Base-by-base conservation (phyloP, 805 yeast genomes). In the Wickerhamia fluorescens region DNA sequence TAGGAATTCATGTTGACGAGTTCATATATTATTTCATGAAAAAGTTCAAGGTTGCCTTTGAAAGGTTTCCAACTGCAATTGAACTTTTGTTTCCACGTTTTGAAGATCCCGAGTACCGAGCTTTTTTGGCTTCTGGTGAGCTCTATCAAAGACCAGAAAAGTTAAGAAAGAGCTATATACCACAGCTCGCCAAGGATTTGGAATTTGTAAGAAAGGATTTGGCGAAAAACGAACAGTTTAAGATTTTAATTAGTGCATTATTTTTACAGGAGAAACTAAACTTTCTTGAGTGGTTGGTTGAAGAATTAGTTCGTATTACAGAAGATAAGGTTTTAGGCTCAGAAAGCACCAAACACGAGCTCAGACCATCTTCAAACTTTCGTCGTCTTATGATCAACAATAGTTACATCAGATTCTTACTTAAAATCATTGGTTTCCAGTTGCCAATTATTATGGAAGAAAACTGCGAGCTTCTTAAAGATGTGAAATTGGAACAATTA, bases 71-170 rank as follows among this genome's bases (percentile, higher is more conserved):
- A 71, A 27, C 59, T 68, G 30, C 67, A 67, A 44, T 75, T 51
- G 95, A 86, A 44, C 44, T 89, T 3, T 56, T 86, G 29, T 84
- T 85, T 47, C 72, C 82, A 24, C 61, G 78, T 41, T 36, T 72
- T 48, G 53, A 74, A 61, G 44, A 56, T 53, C 13, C 68, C 50
- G 36, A 58, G 65, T 14, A 57, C 61, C 35, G 53, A 32, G 58
- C 65, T 24, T 89, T 66, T 41, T 66, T 79, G 37, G 65, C 73
- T 20, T 64, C 76, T 5, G 95, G 94, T 14, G 74, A 75, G 25
- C 56, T 61, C 13, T 53, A 50, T 27, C 41, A 40, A 19, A 49
- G 51, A 17, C 45, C 45, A 5, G 51, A 44, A 8, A 20, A 18
- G 20, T 10, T 7, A 18, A 10, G 28, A 3, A 35, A 36, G 23